Base-by-base conservation (phyloP, 2,329 filamentous ascomycete species). In the Talaromyces verruculosus region DNA sequence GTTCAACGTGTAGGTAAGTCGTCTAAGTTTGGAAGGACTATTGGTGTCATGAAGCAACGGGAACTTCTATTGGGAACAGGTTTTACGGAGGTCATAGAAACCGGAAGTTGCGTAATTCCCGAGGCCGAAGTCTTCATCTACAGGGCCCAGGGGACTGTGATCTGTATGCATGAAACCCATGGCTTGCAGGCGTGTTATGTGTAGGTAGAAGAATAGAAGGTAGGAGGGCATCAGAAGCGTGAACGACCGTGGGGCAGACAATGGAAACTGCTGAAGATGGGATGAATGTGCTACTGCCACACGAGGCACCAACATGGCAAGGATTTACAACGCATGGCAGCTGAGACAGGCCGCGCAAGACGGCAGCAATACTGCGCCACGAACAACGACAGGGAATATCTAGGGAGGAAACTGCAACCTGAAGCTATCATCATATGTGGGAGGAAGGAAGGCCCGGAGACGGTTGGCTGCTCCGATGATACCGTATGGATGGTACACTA, bases 41-140 rank as follows among this genome's bases (percentile, higher is more conserved):
- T 63, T 22, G 13, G 19, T 63, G 11, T 47, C 39, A 49, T 28
- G 41, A 39, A 63, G 25, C 45, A 63, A n/a, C n/a, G n/a, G 61
- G 45, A 62, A 28, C 17, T 53, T 63, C 17, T 17, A 28, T 19
- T 53, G 61, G 41, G 28, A 63, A 63, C 15, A 63, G 15, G 11
- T 25, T 53, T 45, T 55, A 19, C 55, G 28, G 11, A 63, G 61
- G 47, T 41, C 33, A 37, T n/a, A 28, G 15, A 55, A 63, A 13
- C 4, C 28, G 28, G 28, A 19, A 22, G 39, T 25, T 28, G 49
- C 61, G 61, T 55, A 63, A 39, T 39, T 39, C 19, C 47, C 45
- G 30, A 19, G 3, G 45, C 17, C 43, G 47, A 25, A 55, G 61
- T 57, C 47, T 43, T 63, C 19, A 39, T 55, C 10, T n/a, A 11